phyloP scores from a whole-genome alignment of 768 basidiomycete genomes.

The Strobilomyces dryophilus region DNA sequence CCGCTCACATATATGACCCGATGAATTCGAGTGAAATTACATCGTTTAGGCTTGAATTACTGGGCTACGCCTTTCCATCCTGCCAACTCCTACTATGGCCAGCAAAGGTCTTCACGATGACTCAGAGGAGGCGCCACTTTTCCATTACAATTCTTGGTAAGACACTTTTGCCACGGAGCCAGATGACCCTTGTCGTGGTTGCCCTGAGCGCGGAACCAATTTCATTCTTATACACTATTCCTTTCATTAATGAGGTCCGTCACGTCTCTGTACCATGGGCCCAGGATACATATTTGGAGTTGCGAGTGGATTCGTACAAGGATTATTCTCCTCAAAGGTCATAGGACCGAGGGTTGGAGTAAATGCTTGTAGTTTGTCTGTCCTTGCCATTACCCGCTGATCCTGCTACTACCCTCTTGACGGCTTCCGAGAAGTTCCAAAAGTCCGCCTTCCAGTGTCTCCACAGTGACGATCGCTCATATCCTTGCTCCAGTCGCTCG shows the following conservation, averaged over 20 bases:
- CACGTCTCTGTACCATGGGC: slow-evolving; percentile 21
- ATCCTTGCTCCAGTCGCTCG: too few relatives aligned
- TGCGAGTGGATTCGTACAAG: slow-evolving; percentile 37
- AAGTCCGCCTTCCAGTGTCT: too few relatives aligned
- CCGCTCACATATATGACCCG: not conserved
- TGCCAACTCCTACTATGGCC: not conserved
- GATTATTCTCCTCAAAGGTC: slow-evolving; percentile 37
- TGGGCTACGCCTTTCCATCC: not conserved
- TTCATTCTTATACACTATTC: not conserved
- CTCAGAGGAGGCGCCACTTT: not conserved
- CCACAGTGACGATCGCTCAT: too few relatives aligned
- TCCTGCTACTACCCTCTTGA: slow-evolving; percentile 37
- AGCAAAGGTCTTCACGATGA: slow-evolving; percentile 34
- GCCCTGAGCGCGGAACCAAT: not conserved
- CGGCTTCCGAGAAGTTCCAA: too few relatives aligned
- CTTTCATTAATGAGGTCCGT: not conserved
- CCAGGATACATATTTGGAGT: slow-evolving; percentile 38
- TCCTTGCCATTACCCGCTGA: slow-evolving; percentile 37
- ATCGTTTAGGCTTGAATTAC: not conserved
- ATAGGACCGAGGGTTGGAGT: slow-evolving; percentile 41
- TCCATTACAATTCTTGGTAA: not conserved
- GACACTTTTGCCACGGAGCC: not conserved
- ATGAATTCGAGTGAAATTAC: not conserved
- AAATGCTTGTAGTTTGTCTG: slow-evolving; percentile 36
- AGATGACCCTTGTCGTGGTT: not conserved